Base-by-base conservation (phyloP, 257 asterid species). In the Gardenia jasminoides region DNA sequence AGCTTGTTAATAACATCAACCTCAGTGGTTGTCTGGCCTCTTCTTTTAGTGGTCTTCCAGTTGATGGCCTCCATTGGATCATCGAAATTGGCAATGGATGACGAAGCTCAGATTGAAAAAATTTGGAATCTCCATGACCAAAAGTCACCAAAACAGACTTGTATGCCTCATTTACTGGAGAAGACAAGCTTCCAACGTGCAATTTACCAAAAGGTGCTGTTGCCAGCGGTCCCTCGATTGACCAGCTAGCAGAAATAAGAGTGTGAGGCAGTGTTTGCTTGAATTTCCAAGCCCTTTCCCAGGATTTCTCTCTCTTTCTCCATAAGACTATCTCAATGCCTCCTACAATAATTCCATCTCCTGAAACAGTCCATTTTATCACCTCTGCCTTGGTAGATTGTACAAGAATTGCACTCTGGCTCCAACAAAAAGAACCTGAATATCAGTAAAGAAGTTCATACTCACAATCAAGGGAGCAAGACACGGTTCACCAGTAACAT, bases 341-440 rank as follows among this genome's bases (percentile, higher is more conserved):
- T 85, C 89, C 97, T 78, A 96, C 78, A 80, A 95, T 79, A 43
- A 93, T 90, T 78, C 97, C 98, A 90, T 96, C 97, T 62, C 97
- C 98, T n/a, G 98, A 96, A 64, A 90, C 87, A 74, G 98, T 92
- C 99, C 99, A 96, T 82, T 85, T 90, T 84, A 93, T 90, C 76
- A 91, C 88, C 83, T 96, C 95, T 79, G 89, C 92, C 87, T 90
- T 88, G 82, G 87, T 82, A 68, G 98, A 80, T 87, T 92, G 97
- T 83, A 79, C 83, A 76, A 96, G 93, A 33, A 80, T 82, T 80
- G 92, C 87, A 88, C 88, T 95, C 99, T 93, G 98, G 91, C 97
- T 91, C 99, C 99, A 95, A 93, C 94, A 93, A 95, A 93, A 95
- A 90, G 93, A 92, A 92, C 99, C 99, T 95, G 99, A 86, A 93